Base-by-base conservation (phyloP, 106 monocot genomes). In the Phalaenopsis equestris region DNA sequence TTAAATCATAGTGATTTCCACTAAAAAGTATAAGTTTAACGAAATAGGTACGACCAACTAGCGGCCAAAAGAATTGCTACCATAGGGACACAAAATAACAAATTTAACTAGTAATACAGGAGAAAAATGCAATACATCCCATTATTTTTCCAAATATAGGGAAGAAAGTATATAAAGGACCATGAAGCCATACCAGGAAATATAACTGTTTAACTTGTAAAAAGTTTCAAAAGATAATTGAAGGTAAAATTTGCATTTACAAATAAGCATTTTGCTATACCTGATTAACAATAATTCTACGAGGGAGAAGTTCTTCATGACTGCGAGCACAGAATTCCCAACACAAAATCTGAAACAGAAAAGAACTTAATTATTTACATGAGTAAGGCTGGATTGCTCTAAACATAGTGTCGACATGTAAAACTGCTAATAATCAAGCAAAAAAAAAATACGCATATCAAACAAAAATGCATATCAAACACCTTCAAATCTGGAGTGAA, bases 401-500 rank as follows among this genome's bases (percentile, higher is more conserved):
- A 78, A 48, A 5, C 24, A 36, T 42, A 43, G 7, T 19, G 8
- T 19, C 23, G 67, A 37, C 64, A 41, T 19, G 38, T 14, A 15
- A 77, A n/a, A 58, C 8, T 19, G 11, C 10, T 72, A 58, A 72
- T 48, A 21, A 49, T 38, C 65, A 56, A 57, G 43, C 36, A 68
- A 73, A 57, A 74, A 5, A 24, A 30, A 30, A 30, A 30, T 41
- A 15, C 42, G n/a, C n/a, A n/a, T n/a, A n/a, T n/a, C n/a, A n/a
- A n/a, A n/a, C n/a, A n/a, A 56, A 83, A 47, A 15, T 57, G 10
- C 24, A 9, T 42, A 64, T 74, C 41, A 52, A 47, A 18, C 15
- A 95, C 99, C 93, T 99, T 99, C 42, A 99, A 76, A 75, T 99
- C 99, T 75, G 93, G 91, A 17, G 95, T 90, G 82, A 99, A 99